phyloP scores from a whole-genome alignment of 139 green algal genomes.

The Astrephomene gubernaculifera region DNA sequence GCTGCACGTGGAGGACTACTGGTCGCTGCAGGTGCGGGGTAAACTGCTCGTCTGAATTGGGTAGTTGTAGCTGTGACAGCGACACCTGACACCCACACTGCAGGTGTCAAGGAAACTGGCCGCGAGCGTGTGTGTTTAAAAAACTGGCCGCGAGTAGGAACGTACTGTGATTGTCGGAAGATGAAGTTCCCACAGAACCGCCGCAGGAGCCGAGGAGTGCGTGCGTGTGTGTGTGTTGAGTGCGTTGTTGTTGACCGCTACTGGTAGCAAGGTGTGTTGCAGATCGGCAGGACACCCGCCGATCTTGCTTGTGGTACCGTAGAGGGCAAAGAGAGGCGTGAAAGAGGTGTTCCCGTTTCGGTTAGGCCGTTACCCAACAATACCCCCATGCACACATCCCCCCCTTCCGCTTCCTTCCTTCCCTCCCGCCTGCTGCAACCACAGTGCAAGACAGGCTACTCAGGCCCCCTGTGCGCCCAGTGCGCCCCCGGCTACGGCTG shows the following conservation, averaged over 20 bases:
- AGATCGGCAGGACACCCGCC: background rate
- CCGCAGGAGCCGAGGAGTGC: too few relatives aligned
- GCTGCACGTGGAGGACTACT: background rate
- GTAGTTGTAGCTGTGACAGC: background rate
- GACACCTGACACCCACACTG: background rate
- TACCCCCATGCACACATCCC: background rate
- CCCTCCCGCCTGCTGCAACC: background rate
- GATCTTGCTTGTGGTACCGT: background rate
- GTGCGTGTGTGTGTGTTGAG: too few relatives aligned
- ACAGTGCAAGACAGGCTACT: slow-evolving; percentile 20
- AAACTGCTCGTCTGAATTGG: background rate
- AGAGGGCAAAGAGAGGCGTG: too few relatives aligned
- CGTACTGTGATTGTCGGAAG: background rate
- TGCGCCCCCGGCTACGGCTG: slow-evolving; percentile 12
- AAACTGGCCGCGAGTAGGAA: too few relatives aligned
- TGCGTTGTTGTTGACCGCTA: too few relatives aligned
- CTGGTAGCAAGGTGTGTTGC: background rate
- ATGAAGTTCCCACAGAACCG: background rate
- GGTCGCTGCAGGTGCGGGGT: slow-evolving; percentile 11
- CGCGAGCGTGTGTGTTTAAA: too few relatives aligned
- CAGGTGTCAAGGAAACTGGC: too few relatives aligned
- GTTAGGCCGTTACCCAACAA: background rate
- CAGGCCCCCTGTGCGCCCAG: slow-evolving; percentile 28
- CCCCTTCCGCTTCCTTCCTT: background rate
- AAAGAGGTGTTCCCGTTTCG: too few relatives aligned